A percentile compares a stretch with the other conserved stretches of the same genome.
phyloP scores from a whole-genome alignment of 768 basidiomycete species.

The Asterophora lycoperdoides region DNA sequence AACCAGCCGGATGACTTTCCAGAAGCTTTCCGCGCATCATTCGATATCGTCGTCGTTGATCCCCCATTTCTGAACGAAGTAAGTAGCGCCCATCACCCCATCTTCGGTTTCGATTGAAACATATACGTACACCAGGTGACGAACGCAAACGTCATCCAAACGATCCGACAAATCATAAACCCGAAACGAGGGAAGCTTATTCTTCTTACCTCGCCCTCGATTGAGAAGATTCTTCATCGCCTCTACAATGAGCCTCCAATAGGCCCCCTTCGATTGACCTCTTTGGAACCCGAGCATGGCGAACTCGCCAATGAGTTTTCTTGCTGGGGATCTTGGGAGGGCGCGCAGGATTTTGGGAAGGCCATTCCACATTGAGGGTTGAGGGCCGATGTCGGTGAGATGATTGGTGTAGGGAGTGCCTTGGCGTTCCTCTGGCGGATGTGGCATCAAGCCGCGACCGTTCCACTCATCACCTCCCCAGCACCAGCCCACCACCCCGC shows the following conservation, averaged over 20 bases:
- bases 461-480: too few relatives aligned
- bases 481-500: too few relatives aligned
- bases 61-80: conserved; percentile 47
- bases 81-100: conserved; percentile 7
- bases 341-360: conserved; percentile 31
- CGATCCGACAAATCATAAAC: conserved; percentile 37
- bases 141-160: conserved; percentile 33
- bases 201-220: conserved; percentile 36
- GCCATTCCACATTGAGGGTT: background rate
- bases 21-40: conserved; percentile 22
- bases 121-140: conserved; percentile 29
- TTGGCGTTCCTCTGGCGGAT: too few relatives aligned
- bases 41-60: conserved; percentile 40
- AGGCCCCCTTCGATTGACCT: conserved; percentile 33
- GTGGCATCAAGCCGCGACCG: too few relatives aligned
- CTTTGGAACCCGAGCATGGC: conserved; percentile 32
- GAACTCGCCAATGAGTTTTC: conserved; percentile 40
- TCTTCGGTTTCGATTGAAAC: background rate
- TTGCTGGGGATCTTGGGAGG: conserved; percentile 42
- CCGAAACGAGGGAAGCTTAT: conserved; percentile 34
- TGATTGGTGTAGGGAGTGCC: too few relatives aligned
- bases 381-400: too few relatives aligned
- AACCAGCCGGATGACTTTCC: conserved; percentile 40
- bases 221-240: conserved; percentile 29
- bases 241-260: conserved; percentile 35